Evolutionary conservation across 805 yeast species (phyloP).

Genomic region (Maudiozyma pseudohumilis): DNA sequence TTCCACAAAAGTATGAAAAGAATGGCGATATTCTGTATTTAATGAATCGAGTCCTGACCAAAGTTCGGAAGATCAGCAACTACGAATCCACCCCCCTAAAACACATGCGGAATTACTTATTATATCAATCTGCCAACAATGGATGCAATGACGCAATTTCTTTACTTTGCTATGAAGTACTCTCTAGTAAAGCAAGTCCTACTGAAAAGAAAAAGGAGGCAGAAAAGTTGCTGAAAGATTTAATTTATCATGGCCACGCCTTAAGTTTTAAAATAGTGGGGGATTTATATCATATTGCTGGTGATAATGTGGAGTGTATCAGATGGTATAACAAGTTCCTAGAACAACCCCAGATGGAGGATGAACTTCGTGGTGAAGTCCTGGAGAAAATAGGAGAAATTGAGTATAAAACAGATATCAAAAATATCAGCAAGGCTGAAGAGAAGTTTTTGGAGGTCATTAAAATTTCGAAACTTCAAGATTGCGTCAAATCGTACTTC

Average conservation of each 20-base stretch:
- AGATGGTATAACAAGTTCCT: conserved; percentile 50
- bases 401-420: conserved; percentile 43
- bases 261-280: conserved; percentile 70
- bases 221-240: conserved; percentile 43
- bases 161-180: conserved; percentile 56
- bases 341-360: conserved; percentile 38
- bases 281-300: conserved; percentile 50
- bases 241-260: conserved; percentile 57
- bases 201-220: conserved; percentile 50
- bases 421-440: conserved; percentile 35
- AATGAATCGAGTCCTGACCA: conserved; percentile 54
- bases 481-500: conserved; percentile 66
- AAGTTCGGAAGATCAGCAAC: conserved; percentile 2
- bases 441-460: conserved; percentile 52
- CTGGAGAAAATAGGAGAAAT: conserved; percentile 55
- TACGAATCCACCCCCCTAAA: conserved; percentile 5
- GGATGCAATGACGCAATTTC: conserved; percentile 79
- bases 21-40: conserved; percentile 30
- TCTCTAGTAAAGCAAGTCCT: conserved; percentile 24
- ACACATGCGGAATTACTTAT: conserved; percentile 51
- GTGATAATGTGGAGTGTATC: conserved; percentile 42
- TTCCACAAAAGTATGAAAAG: conserved; percentile 1
- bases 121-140: conserved; percentile 76
- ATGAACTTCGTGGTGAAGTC: conserved; percentile 61
- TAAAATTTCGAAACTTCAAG: conserved; percentile 48